These are phyloP conservation scores for Aureobasidium sp. DNA, from an alignment of 2,329 filamentous ascomycete species.

Conservation along the genomic window DNA sequence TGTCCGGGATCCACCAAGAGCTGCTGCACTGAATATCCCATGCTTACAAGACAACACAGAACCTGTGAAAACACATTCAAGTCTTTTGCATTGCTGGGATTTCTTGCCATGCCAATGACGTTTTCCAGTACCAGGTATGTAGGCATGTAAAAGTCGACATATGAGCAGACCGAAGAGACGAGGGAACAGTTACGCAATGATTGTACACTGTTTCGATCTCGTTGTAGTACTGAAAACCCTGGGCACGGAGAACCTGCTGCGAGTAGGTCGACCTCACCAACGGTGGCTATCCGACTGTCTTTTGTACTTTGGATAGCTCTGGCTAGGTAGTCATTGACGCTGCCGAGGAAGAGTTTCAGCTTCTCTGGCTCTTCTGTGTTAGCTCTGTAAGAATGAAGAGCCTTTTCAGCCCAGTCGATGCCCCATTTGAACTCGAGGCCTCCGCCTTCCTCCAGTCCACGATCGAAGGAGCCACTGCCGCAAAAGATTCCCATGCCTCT, in stretches of 20 bases:
- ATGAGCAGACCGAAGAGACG: constrained; percentile 68
- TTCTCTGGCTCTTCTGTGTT: constrained; percentile 45
- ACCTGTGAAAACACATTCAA: constrained; percentile 68
- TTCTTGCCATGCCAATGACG: constrained; percentile 57
- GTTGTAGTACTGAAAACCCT: constrained; percentile 63
- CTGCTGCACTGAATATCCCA: constrained; percentile 69
- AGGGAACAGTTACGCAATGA: constrained; percentile 68
- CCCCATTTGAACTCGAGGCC: constrained; percentile 59
- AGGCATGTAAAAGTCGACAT: constrained; percentile 66
- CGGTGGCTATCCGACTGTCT: constrained; percentile 42
- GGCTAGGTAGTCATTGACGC: constrained; percentile 61
- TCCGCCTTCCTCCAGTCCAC: constrained; percentile 66
- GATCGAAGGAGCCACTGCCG: constrained; percentile 69
- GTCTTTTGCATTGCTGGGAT: constrained; percentile 26
- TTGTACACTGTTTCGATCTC: constrained; percentile 44
- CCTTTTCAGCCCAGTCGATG: constrained; percentile 58
- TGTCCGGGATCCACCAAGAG: constrained; percentile 64
- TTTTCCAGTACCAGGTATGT: constrained; percentile 74
- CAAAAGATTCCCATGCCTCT: constrained; percentile 66
- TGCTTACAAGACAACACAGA: constrained; percentile 62
- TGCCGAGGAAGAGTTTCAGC: constrained; percentile 58
- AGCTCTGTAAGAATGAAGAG: constrained; percentile 67
- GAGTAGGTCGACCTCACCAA: constrained; percentile 62
- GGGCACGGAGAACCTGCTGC: constrained; percentile 71
- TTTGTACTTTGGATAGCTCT: constrained; percentile 48